phyloP scores from a whole-genome alignment of 2,329 filamentous ascomycete species.

The Diatrype stigma region DNA sequence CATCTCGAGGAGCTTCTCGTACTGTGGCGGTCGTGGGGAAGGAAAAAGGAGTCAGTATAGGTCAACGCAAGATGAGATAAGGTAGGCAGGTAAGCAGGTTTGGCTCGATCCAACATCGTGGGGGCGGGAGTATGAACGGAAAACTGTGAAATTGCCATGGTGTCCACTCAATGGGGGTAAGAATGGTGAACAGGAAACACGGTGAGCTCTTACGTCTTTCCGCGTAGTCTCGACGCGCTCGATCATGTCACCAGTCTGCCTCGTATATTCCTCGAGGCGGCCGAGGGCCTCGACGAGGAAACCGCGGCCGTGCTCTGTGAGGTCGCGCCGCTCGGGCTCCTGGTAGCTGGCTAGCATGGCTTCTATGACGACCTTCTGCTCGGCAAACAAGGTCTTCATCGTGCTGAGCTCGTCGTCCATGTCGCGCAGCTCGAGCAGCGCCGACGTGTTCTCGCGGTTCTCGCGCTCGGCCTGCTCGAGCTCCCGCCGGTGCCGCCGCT shows the following conservation, averaged over 20 bases:
- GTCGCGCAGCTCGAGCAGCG: conserved; percentile 58
- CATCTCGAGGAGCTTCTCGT: conserved; percentile 63
- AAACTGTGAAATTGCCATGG: too few species aligned
- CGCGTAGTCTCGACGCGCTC: conserved; percentile 53
- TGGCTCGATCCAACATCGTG: too few species aligned
- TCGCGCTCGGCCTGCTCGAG: conserved; percentile 45
- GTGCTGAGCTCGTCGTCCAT: conserved; percentile 61
- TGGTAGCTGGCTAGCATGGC: conserved; percentile 42
- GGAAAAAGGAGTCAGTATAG: too few species aligned
- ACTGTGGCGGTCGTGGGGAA: conserved; percentile 35
- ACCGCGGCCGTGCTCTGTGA: conserved; percentile 41
- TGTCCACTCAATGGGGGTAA: too few species aligned
- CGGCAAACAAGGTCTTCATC: conserved; percentile 52
- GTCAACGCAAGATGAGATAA: too few species aligned
- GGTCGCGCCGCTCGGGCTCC: conserved; percentile 34
- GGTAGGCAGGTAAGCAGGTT: too few species aligned
- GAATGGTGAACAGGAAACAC: conserved; percentile 19
- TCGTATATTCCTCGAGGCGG: conserved; percentile 51
- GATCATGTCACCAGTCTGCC: conserved; percentile 53
- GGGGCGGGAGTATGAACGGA: too few species aligned
- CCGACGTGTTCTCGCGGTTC: conserved; percentile 60
- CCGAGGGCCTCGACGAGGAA: conserved; percentile 51
- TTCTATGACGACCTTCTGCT: conserved; percentile 48
- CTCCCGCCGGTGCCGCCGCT: conserved; percentile 37
- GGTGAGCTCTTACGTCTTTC: conserved; percentile 42